These are phyloP conservation scores for Aspergillus ochraceus DNA, from an alignment of 2,329 filamentous ascomycete genomes.

Conservation along the genomic window DNA sequence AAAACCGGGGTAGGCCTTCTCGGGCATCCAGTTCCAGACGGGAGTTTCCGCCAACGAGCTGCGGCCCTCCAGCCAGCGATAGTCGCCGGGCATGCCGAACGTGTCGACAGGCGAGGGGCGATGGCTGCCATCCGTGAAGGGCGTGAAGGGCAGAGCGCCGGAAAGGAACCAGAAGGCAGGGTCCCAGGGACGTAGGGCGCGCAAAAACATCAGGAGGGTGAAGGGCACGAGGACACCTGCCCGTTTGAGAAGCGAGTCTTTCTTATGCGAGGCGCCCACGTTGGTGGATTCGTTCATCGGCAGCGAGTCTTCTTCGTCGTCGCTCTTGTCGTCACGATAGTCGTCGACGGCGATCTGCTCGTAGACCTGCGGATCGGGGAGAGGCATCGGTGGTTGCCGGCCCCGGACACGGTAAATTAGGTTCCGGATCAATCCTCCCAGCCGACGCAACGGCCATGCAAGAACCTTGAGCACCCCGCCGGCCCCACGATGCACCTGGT, in stretches of 20 bases:
- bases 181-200: conserved; percentile 27
- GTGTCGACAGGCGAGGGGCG: conserved; percentile 22
- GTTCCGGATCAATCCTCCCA: conserved; percentile 13
- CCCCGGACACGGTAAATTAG: conserved; percentile 7
- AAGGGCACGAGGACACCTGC: conserved; percentile 22
- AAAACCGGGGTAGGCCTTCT: conserved; percentile 23
- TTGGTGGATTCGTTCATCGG: conserved; percentile 16
- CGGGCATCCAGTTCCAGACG: conserved; percentile 27
- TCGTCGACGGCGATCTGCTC: conserved; percentile 27
- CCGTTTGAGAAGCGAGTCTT: conserved; percentile 14
- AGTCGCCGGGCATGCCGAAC: conserved; percentile 19
- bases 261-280: conserved; percentile 5
- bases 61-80: conserved; percentile 20
- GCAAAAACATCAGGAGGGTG: conserved; percentile 24
- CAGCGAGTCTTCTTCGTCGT: conserved; percentile 20
- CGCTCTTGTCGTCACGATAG: conserved; percentile 23
- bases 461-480: conserved; percentile 29
- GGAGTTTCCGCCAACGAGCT: conserved; percentile 21
- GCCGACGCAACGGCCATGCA: conserved; percentile 21
- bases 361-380: conserved; percentile 23
- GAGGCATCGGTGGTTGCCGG: conserved; percentile 5
- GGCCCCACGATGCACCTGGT: conserved; percentile 23
- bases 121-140: conserved; percentile 20
- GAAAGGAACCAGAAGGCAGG: conserved; percentile 30
- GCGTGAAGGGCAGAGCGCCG: conserved; percentile 22